Conservation (phyloP, 2,329 filamentous ascomycete species). For the Tricladium varicosporioides region DNA sequence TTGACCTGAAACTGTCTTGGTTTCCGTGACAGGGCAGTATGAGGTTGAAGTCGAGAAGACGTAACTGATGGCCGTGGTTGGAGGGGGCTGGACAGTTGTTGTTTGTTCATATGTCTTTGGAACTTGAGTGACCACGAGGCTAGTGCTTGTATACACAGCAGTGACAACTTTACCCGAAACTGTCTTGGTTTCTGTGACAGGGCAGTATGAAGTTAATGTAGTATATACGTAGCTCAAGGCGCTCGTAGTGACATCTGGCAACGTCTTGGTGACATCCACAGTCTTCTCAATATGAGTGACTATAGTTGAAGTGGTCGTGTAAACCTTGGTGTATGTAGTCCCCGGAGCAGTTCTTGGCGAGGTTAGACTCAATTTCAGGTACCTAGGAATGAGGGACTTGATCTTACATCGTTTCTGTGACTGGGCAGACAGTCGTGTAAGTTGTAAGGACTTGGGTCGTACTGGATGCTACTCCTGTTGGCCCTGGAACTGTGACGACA, state of each 20-base stretch:
- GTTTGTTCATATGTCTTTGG: slow-evolving; percentile 13
- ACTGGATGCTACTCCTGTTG: slow-evolving; percentile 11
- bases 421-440: slow-evolving; percentile 34
- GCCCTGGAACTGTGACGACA: slow-evolving; percentile 16
- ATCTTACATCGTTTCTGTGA: slow-evolving; percentile 37
- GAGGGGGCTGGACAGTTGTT: background rate
- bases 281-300: background rate
- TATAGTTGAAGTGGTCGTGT: slow-evolving; percentile 38
- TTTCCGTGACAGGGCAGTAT: slow-evolving; percentile 1
- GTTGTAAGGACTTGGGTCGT: slow-evolving; percentile 23
- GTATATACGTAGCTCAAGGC: background rate
- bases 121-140: slow-evolving; percentile 11
- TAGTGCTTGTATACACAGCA: slow-evolving; percentile 2
- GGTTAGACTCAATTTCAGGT: background rate
- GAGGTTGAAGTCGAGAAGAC: background rate
- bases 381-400: background rate
- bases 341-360: slow-evolving; percentile 34
- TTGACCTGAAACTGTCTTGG: background rate
- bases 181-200: background rate
- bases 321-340: slow-evolving; percentile 40
- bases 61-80: background rate
- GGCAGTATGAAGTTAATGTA: background rate
- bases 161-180: slow-evolving; percentile 2
- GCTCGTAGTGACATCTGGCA: too few species aligned
- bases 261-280: background rate